A percentile compares a stretch with the other conserved stretches of the same genome.
These are phyloP conservation scores for Quercus suber DNA, from an alignment of 306 rosid species.

Conservation along the genomic window DNA sequence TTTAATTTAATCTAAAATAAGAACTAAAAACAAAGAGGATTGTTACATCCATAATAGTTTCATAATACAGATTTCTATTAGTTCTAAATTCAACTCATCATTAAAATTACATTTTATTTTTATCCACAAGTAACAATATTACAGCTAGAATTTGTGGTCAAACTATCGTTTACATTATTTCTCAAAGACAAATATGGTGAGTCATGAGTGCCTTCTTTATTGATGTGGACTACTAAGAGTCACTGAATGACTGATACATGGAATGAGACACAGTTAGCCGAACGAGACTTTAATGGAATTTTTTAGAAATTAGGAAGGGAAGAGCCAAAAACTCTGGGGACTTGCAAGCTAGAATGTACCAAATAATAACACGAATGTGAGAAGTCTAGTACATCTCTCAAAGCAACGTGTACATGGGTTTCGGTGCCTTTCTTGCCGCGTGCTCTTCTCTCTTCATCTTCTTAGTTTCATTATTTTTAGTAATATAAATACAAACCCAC, in stretches of 20 bases:
- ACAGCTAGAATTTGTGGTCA: no score
- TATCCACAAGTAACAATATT: no score
- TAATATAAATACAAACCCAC: background rate
- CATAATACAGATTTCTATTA: no score
- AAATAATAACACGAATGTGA: background rate
- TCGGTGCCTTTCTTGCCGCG: conserved; percentile 29
- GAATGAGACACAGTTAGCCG: background rate
- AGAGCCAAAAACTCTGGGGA: background rate
- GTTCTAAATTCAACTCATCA: no score
- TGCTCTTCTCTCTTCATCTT: background rate
- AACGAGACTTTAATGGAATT: background rate
- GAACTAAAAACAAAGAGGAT: no score
- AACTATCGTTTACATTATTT: no score
- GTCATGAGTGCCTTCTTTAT: background rate
- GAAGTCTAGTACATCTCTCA: conserved; percentile 53
- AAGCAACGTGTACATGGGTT: conserved; percentile 44
- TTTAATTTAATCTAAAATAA: no score
- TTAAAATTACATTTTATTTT: no score
- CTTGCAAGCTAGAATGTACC: conserved; percentile 24
- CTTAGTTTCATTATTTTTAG: background rate
- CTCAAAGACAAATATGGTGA: no score
- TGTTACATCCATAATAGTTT: no score
- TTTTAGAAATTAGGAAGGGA: background rate
- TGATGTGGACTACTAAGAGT: background rate
- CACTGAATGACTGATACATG: background rate